phyloP scores from a whole-genome alignment of 2,329 filamentous ascomycete genomes.

The Uncinocarpus reesii region DNA sequence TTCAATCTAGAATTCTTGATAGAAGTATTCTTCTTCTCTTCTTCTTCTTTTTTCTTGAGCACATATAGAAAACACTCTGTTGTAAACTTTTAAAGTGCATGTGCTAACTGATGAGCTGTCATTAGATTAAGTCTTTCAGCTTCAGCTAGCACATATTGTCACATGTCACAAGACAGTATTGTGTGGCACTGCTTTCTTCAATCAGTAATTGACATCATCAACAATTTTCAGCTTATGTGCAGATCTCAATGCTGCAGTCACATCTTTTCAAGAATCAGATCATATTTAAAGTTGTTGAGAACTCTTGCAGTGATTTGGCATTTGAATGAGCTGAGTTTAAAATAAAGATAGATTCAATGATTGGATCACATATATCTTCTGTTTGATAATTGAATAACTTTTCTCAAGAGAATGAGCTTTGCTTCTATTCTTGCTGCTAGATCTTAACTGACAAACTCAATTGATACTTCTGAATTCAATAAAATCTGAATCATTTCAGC shows the following conservation, averaged over 20 bases:
- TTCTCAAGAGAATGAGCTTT: no score
- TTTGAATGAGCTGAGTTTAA: neutral
- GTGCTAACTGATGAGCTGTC: no score
- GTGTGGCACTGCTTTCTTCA: neutral
- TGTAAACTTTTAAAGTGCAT: no score
- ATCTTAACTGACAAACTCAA: neutral
- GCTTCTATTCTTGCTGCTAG: neutral
- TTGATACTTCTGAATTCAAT: neutral
- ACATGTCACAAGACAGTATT: neutral
- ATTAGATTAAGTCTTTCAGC: no score
- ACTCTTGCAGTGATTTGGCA: neutral
- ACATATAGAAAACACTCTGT: no score
- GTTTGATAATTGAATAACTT: no score
- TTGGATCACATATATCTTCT: no score
- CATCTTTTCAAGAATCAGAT: neutral
- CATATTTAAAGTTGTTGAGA: neutral
- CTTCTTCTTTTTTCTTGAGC: neutral
- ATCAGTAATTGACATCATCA: neutral
- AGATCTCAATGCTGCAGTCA: neutral
- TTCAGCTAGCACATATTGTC: neutral
- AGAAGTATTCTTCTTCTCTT: neutral
- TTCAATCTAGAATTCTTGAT: neutral
- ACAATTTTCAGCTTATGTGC: neutral
- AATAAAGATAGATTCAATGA: no score
- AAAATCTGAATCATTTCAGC: no score